Conservation (phyloP, 306 rosid genomes). For the Bauhinia variegata region DNA sequence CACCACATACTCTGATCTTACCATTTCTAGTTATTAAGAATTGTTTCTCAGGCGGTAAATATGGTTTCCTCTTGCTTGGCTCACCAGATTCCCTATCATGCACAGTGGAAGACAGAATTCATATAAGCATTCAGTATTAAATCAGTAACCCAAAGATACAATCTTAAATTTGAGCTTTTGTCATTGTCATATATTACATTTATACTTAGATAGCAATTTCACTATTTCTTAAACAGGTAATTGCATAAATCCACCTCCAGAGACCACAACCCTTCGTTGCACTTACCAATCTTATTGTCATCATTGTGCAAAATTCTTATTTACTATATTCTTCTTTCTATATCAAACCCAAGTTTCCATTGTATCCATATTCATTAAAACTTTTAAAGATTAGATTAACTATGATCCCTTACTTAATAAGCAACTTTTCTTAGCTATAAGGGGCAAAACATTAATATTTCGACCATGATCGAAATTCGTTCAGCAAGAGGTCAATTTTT, state of each 20-base stretch:
- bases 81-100: conserved; percentile 90
- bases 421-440: neutral
- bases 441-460: neutral
- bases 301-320: neutral
- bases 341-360: neutral
- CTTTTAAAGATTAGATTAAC: neutral
- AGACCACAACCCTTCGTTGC: neutral
- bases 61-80: conserved; percentile 84
- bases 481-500: neutral
- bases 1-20: conserved; percentile 29
- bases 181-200: neutral
- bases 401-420: neutral
- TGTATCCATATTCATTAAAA: neutral
- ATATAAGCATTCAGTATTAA: neutral
- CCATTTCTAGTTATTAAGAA: conserved; percentile 93
- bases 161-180: neutral
- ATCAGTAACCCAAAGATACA: neutral
- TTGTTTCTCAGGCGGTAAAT: conserved; percentile 84
- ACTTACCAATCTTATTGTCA: neutral
- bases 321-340: too few relatives aligned
- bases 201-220: neutral
- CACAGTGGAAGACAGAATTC: conserved; percentile 14
- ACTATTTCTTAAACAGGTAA: neutral
- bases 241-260: conserved; percentile 7
- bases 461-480: neutral